Evolutionary conservation across 768 basidiomycete species (phyloP).

Genomic region (Mycena pura): DNA sequence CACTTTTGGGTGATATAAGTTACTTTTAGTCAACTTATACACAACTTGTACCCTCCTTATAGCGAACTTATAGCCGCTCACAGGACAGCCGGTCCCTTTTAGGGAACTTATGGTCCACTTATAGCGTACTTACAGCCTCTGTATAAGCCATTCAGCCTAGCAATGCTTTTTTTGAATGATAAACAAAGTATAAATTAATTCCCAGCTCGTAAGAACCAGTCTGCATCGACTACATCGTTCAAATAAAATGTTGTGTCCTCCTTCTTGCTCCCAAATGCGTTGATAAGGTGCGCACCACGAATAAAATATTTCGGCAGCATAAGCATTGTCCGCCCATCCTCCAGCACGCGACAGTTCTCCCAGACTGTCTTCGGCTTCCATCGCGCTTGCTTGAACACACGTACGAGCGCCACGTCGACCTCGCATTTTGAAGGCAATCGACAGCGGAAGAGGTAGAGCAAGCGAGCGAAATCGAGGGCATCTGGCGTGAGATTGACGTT

Average conservation of each 20-base stretch:
- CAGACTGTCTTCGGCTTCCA: constrained; percentile 17
- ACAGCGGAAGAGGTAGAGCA: constrained; percentile 4
- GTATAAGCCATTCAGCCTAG: too few relatives aligned
- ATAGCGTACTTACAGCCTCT: too few relatives aligned
- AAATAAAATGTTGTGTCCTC: constrained; percentile 1
- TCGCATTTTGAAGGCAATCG: not conserved
- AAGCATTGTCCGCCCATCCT: constrained; percentile 7
- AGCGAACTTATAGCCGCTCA: too few relatives aligned
- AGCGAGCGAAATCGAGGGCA: not conserved
- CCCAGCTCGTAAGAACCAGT: constrained; percentile 11
- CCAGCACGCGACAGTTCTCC: constrained; percentile 12
- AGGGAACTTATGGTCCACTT: too few relatives aligned
- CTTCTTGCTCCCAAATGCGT: constrained; percentile 1
- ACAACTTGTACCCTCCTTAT: too few relatives aligned
- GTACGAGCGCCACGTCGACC: constrained; percentile 12
- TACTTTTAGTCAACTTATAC: too few relatives aligned
- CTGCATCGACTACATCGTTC: constrained; percentile 6
- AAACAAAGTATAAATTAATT: too few relatives aligned
- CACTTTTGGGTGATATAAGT: too few relatives aligned
- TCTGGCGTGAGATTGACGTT: constrained; percentile 12
- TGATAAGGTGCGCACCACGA: constrained; percentile 12
- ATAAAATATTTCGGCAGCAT: constrained; percentile 15
- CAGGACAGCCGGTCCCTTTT: too few relatives aligned
- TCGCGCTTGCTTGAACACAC: constrained; percentile 1
- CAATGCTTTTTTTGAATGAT: too few relatives aligned